Evolutionary conservation across 805 yeast genomes (phyloP).

Genomic region (Candida namnaoensis): DNA sequence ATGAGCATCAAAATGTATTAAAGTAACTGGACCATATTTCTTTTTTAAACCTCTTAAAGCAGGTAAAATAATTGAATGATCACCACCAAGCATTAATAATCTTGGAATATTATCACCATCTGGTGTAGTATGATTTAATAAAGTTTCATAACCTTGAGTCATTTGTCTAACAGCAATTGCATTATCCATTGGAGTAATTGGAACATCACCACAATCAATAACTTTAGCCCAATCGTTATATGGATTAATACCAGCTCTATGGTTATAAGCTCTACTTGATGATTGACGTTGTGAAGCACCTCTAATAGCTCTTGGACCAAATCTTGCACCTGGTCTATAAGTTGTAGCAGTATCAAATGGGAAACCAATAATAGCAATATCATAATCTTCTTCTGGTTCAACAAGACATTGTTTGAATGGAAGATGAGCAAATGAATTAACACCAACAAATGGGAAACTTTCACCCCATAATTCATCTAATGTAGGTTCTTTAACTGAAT

Average conservation of each 20-base stretch:
- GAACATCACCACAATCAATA: constrained; percentile 63
- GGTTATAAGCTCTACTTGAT: constrained; percentile 60
- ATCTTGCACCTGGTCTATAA: constrained; percentile 74
- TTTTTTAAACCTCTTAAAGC: constrained; percentile 57
- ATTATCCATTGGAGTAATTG: constrained; percentile 63
- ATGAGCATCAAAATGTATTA: constrained; percentile 82
- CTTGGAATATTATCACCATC: constrained; percentile 38
- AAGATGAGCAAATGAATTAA: constrained; percentile 69
- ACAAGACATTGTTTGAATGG: constrained; percentile 51
- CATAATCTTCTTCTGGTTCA: constrained; percentile 39
- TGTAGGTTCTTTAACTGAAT: constrained; percentile 20
- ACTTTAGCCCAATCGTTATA: constrained; percentile 43
- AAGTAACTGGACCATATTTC: constrained; percentile 58
- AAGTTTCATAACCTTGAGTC: constrained; percentile 48
- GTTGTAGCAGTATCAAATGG: constrained; percentile 82
- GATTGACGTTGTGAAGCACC: constrained; percentile 66
- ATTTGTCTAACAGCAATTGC: constrained; percentile 54
- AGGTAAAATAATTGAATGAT: constrained; percentile 69
- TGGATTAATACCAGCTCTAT: constrained; percentile 54
- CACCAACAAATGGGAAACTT: constrained; percentile 65
- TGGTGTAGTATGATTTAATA: constrained; percentile 26
- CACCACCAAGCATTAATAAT: constrained; percentile 72
- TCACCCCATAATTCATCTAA: constrained; percentile 64
- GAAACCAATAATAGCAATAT: constrained; percentile 68
- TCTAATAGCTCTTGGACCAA: constrained; percentile 71